Percentiles rank a stretch among this genome's conserved stretches.
These are phyloP conservation scores for Aphanomyces astaci DNA, from an alignment of 352 stramenopile genomes.

Conservation along the genomic window DNA sequence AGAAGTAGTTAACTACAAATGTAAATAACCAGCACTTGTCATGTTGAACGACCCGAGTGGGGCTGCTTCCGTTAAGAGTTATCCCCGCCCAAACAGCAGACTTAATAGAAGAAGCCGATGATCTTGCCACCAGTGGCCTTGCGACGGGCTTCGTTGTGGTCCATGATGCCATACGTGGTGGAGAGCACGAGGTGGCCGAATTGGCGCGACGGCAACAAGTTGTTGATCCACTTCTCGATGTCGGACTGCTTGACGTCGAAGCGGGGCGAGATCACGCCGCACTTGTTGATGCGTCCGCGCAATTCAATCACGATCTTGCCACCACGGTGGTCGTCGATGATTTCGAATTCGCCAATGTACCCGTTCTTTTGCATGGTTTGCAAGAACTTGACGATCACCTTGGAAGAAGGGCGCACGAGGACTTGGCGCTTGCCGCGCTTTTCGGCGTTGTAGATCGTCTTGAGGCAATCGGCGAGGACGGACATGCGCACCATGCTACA, in stretches of 20 bases:
- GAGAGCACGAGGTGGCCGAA: slow-evolving; percentile 97
- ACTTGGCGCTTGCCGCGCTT: slow-evolving; percentile 99
- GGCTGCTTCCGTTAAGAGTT: background rate
- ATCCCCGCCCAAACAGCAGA: background rate
- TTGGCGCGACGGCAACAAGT: slow-evolving; percentile 97
- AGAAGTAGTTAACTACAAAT: background rate
- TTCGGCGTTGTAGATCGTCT: slow-evolving; percentile 99
- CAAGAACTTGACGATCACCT: slow-evolving; percentile 99
- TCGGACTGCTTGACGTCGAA: slow-evolving; percentile 97
- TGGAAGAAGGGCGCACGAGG: slow-evolving; percentile 97
- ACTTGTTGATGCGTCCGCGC: slow-evolving; percentile 99
- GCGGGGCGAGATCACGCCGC: slow-evolving; percentile 97
- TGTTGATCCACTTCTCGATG: slow-evolving; percentile 99
- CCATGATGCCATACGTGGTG: slow-evolving; percentile 88
- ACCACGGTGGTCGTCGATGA: slow-evolving; percentile 98
- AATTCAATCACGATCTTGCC: slow-evolving; percentile 99
- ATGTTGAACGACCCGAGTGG: slow-evolving; percentile 10
- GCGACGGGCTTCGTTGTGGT: slow-evolving; percentile 91
- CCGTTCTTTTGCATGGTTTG: slow-evolving; percentile 99
- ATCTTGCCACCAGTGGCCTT: slow-evolving; percentile 99
- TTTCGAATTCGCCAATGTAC: slow-evolving; percentile 99
- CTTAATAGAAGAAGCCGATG: slow-evolving; percentile 99
- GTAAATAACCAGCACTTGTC: too few species aligned
- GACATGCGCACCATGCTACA: slow-evolving; percentile 99
- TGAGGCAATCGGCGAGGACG: slow-evolving; percentile 99